Conservation (phyloP, 139 green algal species). For the Chlamydomonas applanata region DNA sequence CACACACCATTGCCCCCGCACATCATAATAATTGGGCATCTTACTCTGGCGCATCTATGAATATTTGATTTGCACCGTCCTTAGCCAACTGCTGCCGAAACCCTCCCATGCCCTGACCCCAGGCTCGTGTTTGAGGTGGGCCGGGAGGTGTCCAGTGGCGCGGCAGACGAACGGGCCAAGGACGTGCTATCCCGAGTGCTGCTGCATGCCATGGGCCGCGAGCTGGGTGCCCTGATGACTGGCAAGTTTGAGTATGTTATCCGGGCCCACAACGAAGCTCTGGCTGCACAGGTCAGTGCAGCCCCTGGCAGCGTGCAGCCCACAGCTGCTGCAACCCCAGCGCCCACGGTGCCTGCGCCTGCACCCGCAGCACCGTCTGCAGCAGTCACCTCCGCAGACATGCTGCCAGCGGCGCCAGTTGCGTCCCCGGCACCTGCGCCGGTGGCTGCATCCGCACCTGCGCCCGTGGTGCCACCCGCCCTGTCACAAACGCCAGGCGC, state of each 20-base stretch:
- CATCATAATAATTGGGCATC: too few species aligned
- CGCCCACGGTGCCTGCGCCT: too few species aligned
- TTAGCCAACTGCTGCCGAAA: too few species aligned
- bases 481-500: too few species aligned
- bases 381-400: background rate
- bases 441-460: background rate
- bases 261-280: background rate
- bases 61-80: too few species aligned
- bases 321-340: background rate
- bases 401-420: background rate
- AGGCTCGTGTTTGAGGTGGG: slow-evolving; percentile 32
- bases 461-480: too few species aligned
- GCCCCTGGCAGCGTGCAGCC: background rate
- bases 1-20: too few species aligned
- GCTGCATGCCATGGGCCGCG: slow-evolving; percentile 24
- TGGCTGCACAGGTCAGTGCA: background rate
- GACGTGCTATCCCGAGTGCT: slow-evolving; percentile 27
- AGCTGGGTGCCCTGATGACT: slow-evolving; percentile 26
- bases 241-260: slow-evolving; percentile 17
- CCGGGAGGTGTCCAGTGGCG: slow-evolving; percentile 9
- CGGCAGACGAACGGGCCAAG: background rate
- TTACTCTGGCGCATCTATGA: too few species aligned
- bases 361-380: background rate
- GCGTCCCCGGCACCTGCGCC: background rate
- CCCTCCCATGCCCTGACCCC: too few species aligned